Base-by-base conservation (phyloP, 805 yeast species). In the Candida insectalens region DNA sequence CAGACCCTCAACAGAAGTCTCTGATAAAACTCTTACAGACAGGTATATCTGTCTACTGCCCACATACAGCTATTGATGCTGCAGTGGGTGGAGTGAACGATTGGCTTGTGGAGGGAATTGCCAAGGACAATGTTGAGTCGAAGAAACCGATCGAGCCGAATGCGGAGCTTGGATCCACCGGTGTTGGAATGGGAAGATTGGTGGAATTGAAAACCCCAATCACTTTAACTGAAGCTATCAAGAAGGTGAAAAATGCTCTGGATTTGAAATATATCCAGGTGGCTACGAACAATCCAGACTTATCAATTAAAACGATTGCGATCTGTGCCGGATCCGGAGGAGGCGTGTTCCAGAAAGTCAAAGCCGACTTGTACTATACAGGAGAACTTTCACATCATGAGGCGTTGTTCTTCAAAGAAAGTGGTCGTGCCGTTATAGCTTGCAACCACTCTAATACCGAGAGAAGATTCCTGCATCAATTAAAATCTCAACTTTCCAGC, bases 331-430 rank as follows among this genome's bases (percentile, higher is more conserved):
- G 99, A 0, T 82, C 95, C 2, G 97, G 98, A 0, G 79, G 83
- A 3, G 67, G 78, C 1, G 84, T 88, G 2, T 77, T 85, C 57
- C 63, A 64, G 32, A 77, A 77, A 0, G 65, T 68, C 3, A 26
- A 39, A 2, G 74, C 74, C 1, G 97, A 92, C 47, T 62, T 87
- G 27, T 81, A 70, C 51, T 71, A 76, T 47, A 88, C 98, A 0
- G 99, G 99, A 2, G 99, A 92, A 52, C 59, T 92, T 44, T 79
- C 95, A 17, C 99, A 92, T 49, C 99, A 92, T 51, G 96, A 92
- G 53, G 80, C 82, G 7, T 65, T 92, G 26, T 71, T 57, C 37
- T 65, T 78, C 42, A 73, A 67, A 32, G 97, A 89, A 46, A 47
- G 61, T 12, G 95, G 95, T 0, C 63, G 74, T 13, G 63, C 74